Percentiles rank a stretch among this genome's conserved stretches.
Conservation (phyloP, 2,329 filamentous ascomycete genomes). For the Simplicillium sp. region DNA sequence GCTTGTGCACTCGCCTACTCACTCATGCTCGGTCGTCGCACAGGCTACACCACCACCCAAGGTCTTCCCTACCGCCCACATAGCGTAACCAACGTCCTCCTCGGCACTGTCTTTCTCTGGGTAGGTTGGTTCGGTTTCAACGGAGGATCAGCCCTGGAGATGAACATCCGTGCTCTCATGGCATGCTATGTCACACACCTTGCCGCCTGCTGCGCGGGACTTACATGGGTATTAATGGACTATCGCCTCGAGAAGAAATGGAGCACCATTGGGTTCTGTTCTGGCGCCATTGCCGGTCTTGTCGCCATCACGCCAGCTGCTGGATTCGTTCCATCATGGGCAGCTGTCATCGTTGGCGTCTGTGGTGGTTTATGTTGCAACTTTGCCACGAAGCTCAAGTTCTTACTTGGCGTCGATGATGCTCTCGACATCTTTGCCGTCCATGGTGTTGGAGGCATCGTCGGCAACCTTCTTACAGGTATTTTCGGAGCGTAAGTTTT, state of each 20-base stretch:
- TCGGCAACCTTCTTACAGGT: conserved; percentile 70
- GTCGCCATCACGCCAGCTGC: conserved; percentile 82
- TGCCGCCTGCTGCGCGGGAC: conserved; percentile 69
- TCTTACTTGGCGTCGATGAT: conserved; percentile 67
- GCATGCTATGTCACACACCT: conserved; percentile 83
- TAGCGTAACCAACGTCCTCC: conserved; percentile 64
- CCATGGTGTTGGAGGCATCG: conserved; percentile 75
- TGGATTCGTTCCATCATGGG: conserved; percentile 65
- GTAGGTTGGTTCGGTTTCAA: conserved; percentile 98
- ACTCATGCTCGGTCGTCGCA: conserved; percentile 62
- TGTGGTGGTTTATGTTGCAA: conserved; percentile 62
- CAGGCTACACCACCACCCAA: conserved; percentile 49
- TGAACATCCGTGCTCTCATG: conserved; percentile 83
- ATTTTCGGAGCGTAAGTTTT: conserved; percentile 58
- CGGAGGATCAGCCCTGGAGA: conserved; percentile 69
- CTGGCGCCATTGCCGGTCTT: conserved; percentile 75
- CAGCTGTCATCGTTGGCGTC: conserved; percentile 48
- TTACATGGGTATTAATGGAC: conserved; percentile 79
- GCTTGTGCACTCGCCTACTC: conserved; percentile 65
- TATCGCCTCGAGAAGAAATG: conserved; percentile 90
- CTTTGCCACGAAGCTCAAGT: conserved; percentile 78
- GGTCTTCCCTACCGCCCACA: conserved; percentile 60
- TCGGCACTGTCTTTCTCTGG: conserved; percentile 73
- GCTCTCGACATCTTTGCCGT: conserved; percentile 87
- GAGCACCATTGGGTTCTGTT: conserved; percentile 91